Evolutionary conservation across 1,139 yeast species (phyloP), one percentile per base, ranked within the genome.

Genomic region (Candida sp.): DNA sequence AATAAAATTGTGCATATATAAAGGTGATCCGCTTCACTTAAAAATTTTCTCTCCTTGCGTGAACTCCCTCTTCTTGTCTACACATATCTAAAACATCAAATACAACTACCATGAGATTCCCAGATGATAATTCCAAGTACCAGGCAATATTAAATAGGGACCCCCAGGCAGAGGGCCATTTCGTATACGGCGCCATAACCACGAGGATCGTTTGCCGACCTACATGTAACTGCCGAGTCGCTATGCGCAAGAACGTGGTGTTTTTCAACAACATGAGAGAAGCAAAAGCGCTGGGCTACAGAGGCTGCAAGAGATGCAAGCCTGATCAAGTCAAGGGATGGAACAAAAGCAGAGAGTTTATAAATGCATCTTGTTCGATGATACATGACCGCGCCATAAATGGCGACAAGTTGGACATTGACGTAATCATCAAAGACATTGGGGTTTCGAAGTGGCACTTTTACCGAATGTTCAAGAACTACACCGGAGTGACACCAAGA

Each of bases 371-470:
- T 23, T 57, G 60, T 47, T 17, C 34, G 7, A 42, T 49, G 49
- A 56, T 57, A 11, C 37, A 37, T 37, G 12, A 42, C 9, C 12
- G 38, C 38, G 56, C 59, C 12, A 31, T 35, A 23, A 42, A 25
- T 23, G 50, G 48, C 12, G 32, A 40, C 7, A 45, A 45, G 31
- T 42, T 54, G 11, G 49, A 53, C 46, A 49, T 51, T 8, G 52
- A 50, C 30, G 31, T 17, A 9, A 44, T 57, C 7, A 42, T 50
- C 3, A 38, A 28, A 22, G 52, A 54, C 17, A 49, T 66, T 31
- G 58, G 61, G 1, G 54, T 63, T 23, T 62, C 69, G 3, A 62
- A 62, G 49, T 65, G 69, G 68, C 67, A 66, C 46, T 61, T 64
- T 44, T 63, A 59, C 47, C 53, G 70, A 6, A 54, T 61, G 17